phyloP scores from a whole-genome alignment of 148 eudicot genomes.

The Rhododendron vialii region DNA sequence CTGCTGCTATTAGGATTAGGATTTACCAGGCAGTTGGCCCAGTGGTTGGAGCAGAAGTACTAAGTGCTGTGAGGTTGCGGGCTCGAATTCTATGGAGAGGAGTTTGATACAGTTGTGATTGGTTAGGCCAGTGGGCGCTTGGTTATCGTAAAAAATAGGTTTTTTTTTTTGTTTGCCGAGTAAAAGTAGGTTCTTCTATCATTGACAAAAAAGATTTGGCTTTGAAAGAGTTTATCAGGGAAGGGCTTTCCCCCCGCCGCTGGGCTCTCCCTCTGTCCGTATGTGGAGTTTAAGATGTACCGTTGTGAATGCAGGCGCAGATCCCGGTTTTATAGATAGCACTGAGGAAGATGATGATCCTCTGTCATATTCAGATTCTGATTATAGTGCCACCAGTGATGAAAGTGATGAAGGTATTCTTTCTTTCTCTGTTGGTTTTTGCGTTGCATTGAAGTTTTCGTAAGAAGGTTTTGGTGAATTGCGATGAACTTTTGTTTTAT shows the following conservation, averaged over 20 bases:
- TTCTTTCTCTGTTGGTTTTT: neutral
- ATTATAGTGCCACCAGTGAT: neutral
- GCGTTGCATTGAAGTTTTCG: neutral
- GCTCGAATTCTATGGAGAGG: neutral
- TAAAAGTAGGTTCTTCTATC: neutral
- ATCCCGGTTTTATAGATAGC: neutral
- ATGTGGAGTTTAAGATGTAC: neutral
- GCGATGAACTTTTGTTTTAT: neutral
- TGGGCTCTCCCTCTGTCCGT: neutral
- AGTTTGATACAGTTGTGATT: neutral
- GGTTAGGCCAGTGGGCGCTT: neutral
- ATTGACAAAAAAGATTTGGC: neutral
- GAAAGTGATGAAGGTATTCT: conserved; percentile 9
- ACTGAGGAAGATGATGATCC: conserved; percentile 11
- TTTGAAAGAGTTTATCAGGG: neutral
- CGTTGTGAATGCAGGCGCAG: conserved; percentile 9
- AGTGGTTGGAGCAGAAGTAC: neutral
- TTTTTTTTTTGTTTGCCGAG: neutral
- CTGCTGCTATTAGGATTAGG: neutral
- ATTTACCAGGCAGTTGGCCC: neutral
- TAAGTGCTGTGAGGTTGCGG: neutral
- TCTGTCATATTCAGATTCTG: conserved; percentile 8
- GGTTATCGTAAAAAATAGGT: neutral
- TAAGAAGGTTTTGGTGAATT: neutral
- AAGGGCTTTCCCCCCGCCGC: neutral